phyloP scores from a whole-genome alignment of 2,329 filamentous ascomycete species.

The Pseudocercospora cruenta region DNA sequence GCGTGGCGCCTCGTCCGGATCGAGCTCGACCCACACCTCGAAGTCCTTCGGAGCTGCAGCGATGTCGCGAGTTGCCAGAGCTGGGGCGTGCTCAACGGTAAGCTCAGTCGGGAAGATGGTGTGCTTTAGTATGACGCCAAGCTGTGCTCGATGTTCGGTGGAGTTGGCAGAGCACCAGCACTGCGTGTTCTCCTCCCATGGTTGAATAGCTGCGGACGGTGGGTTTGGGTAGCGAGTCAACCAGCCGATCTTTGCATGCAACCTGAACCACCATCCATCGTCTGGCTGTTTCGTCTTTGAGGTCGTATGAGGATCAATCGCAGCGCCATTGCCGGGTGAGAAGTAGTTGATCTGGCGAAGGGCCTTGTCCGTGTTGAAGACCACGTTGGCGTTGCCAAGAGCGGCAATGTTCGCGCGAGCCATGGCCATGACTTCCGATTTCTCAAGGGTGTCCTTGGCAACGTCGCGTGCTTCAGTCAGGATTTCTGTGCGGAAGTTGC shows the following conservation, averaged over 20 bases:
- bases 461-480: conserved; percentile 10
- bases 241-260: not conserved
- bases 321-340: conserved; percentile 65
- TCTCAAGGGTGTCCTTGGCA: conserved; percentile 16
- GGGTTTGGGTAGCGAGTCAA: conserved; percentile 15
- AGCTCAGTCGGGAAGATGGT: conserved; percentile 45
- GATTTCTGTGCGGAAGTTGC: conserved; percentile 7
- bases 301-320: conserved; percentile 62
- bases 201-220: conserved; percentile 58
- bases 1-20: conserved; percentile 22
- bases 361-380: conserved; percentile 33
- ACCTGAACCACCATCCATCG: not conserved
- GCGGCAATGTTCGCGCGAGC: conserved; percentile 27
- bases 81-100: conserved; percentile 53
- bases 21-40: conserved; percentile 50
- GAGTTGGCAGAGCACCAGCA: conserved; percentile 76
- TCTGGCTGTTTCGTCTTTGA: conserved; percentile 55
- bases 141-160: conserved; percentile 57
- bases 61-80: conserved; percentile 44
- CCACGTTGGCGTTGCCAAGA: conserved; percentile 37
- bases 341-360: conserved; percentile 71
- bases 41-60: conserved; percentile 46
- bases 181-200: conserved; percentile 79
- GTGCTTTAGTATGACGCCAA: conserved; percentile 59
- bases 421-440: conserved; percentile 14